Evolutionary conservation across 1,284 basidiomycete species (phyloP).

Genomic region (Boletus subluridellus): DNA sequence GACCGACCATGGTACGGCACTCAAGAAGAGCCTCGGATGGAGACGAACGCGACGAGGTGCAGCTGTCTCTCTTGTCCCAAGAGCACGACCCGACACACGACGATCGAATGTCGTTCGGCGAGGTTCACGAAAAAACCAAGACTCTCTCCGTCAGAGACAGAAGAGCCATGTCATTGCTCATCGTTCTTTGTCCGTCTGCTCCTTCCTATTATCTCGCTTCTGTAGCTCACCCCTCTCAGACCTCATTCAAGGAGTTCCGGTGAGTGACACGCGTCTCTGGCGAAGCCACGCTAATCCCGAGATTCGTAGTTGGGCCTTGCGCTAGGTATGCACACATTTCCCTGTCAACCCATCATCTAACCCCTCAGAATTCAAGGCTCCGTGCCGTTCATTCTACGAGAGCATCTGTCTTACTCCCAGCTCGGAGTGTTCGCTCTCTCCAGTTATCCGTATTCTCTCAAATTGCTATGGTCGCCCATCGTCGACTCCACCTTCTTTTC

Average conservation of each 20-base stretch:
- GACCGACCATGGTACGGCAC: conserved; percentile 43
- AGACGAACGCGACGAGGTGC: conserved; percentile 53
- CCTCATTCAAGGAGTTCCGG: conserved; percentile 93
- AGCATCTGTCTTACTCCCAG: conserved; percentile 94
- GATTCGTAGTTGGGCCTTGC: conserved; percentile 63
- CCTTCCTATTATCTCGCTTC: conserved; percentile 6
- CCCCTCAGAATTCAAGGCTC: conserved; percentile 60
- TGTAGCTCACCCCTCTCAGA: conserved; percentile 45
- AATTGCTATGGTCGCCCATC: conserved; percentile 96
- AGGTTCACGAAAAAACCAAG: conserved; percentile 39
- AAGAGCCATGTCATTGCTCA: conserved; percentile 81
- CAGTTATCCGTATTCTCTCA: conserved; percentile 96
- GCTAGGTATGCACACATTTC: conserved; percentile 48
- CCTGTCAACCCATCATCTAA: conserved; percentile 4
- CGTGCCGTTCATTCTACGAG: conserved; percentile 92
- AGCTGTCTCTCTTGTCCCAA: conserved; percentile 60
- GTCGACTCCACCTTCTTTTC: conserved; percentile 89
- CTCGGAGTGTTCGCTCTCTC: conserved; percentile 93
- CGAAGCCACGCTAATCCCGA: conserved; percentile 13
- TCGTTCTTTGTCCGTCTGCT: conserved; percentile 76
- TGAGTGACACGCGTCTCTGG: conserved; percentile 48
- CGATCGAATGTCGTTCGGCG: conserved; percentile 21
- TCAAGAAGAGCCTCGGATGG: conserved; percentile 35
- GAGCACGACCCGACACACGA: conserved; percentile 47
- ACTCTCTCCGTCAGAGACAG: conserved; percentile 73